Conservation (phyloP, 2,329 filamentous ascomycete species). For the Onygenales sp. region DNA sequence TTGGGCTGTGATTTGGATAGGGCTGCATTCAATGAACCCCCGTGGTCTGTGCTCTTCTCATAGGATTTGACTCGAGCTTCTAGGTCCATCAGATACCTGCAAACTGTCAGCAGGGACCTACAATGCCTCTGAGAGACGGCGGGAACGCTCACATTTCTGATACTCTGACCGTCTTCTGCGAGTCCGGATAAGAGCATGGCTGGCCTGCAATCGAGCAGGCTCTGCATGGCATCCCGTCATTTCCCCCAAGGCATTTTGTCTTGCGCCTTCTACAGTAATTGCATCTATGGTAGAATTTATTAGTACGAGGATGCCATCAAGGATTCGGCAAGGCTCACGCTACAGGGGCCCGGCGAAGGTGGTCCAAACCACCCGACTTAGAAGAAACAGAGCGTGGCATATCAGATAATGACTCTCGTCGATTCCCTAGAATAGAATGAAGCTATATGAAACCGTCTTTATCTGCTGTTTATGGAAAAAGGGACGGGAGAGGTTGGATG, state of each 20-base stretch:
- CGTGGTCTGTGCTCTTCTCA: conserved; percentile 4
- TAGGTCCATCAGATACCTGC: conserved; percentile 13
- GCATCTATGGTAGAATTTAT: conserved; percentile 10
- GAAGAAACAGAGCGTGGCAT: not conserved
- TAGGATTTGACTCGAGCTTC: conserved; percentile 12
- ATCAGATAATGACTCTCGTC: not conserved
- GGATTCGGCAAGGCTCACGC: not conserved
- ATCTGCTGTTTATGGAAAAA: not conserved
- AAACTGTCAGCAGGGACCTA: not conserved
- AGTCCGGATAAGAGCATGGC: conserved; percentile 13
- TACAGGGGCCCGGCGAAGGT: not conserved
- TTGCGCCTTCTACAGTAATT: conserved; percentile 15
- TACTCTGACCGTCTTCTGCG: conserved; percentile 13
- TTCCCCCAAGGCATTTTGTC: conserved; percentile 14
- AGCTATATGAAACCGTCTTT: not conserved
- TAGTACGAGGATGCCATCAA: not conserved
- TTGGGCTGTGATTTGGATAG: not conserved
- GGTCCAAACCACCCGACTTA: not conserved
- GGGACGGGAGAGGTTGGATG: not conserved
- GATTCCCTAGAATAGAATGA: not conserved
- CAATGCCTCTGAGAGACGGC: not conserved
- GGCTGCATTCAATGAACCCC: not conserved
- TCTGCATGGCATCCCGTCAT: conserved; percentile 9
- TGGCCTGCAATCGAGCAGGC: conserved; percentile 9
- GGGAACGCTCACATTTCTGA: conserved; percentile 11